Conservation (phyloP, 306 rosid genomes). For the Dryas drummondii region DNA sequence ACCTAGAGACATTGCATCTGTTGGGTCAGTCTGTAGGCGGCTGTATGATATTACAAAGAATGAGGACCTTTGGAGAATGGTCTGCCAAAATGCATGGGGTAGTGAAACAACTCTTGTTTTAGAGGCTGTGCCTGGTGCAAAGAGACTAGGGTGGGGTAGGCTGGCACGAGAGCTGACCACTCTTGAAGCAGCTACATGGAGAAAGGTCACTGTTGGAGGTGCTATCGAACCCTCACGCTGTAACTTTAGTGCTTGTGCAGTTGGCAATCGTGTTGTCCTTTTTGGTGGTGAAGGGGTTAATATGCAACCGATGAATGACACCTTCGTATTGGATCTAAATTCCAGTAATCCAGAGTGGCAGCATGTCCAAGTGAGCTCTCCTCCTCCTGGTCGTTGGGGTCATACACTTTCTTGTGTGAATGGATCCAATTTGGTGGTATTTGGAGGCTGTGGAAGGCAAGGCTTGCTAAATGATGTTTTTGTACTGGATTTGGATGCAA, state of each 20-base stretch:
- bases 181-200: conserved; percentile 99
- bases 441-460: conserved; percentile 98
- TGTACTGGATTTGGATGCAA: conserved; percentile 87
- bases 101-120: conserved; percentile 90
- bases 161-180: conserved; percentile 94
- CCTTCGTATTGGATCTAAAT: conserved; percentile 88
- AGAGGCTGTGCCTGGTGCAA: conserved; percentile 96
- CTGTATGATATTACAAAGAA: conserved; percentile 75
- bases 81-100: conserved; percentile 99
- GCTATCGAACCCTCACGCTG: conserved; percentile 97
- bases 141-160: conserved; percentile 95
- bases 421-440: conserved; percentile 91
- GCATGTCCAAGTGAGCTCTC: conserved; percentile 96
- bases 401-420: conserved; percentile 96
- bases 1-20: conserved; percentile 94
- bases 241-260: conserved; percentile 98
- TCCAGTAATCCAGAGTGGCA: conserved; percentile 95
- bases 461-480: conserved; percentile 98
- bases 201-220: conserved; percentile 91
- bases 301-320: conserved; percentile 99
- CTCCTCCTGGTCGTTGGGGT: conserved; percentile 99
- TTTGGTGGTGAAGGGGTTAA: conserved; percentile 99
- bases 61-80: conserved; percentile 97
- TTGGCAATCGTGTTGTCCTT: conserved; percentile 94
- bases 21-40: conserved; percentile 80